Percentiles rank a stretch among this genome's conserved stretches.
Evolutionary conservation across 306 rosid species (phyloP).

Genomic region (Echinosophora koreensis): DNA sequence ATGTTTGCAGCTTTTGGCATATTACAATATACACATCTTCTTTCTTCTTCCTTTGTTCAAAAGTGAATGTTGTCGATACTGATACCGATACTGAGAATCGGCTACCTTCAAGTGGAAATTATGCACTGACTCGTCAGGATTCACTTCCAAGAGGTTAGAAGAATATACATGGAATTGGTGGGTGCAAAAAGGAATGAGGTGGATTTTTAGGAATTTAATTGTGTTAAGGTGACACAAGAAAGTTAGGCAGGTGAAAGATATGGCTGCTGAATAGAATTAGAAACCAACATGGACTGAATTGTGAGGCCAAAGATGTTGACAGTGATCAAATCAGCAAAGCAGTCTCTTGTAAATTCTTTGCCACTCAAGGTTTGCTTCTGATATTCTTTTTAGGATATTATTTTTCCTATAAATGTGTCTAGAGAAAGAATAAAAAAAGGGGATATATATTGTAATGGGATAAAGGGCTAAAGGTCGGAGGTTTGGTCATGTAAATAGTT

Average conservation of each 20-base stretch:
- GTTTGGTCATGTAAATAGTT: slow-evolving; percentile 32
- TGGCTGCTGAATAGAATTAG: slow-evolving; percentile 38
- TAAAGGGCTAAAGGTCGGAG: slow-evolving; percentile 3
- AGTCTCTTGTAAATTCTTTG: slow-evolving; percentile 45
- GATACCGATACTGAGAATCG: slow-evolving; percentile 47
- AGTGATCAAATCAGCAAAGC: slow-evolving; percentile 10
- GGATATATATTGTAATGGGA: slow-evolving; percentile 24
- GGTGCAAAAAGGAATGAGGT: slow-evolving; percentile 43
- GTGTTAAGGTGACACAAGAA: slow-evolving; percentile 19
- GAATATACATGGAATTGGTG: not conserved
- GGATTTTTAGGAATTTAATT: slow-evolving; percentile 9
- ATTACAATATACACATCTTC: slow-evolving; percentile 83
- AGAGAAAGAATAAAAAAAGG: slow-evolving; percentile 33
- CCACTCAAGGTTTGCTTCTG: slow-evolving; percentile 18
- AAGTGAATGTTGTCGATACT: slow-evolving; percentile 47
- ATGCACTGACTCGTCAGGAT: slow-evolving; percentile 55
- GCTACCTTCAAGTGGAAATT: slow-evolving; percentile 44
- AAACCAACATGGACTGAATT: slow-evolving; percentile 23
- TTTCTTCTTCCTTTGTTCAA: slow-evolving; percentile 68
- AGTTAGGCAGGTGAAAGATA: slow-evolving; percentile 39
- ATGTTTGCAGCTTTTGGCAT: slow-evolving; percentile 90
- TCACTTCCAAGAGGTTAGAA: slow-evolving; percentile 51
- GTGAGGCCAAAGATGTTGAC: slow-evolving; percentile 15
- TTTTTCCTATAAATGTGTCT: not conserved
- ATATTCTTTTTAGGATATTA: slow-evolving; percentile 35